Base-by-base conservation (phyloP, 148 eudicot species). In the Dianthus caryophyllus region DNA sequence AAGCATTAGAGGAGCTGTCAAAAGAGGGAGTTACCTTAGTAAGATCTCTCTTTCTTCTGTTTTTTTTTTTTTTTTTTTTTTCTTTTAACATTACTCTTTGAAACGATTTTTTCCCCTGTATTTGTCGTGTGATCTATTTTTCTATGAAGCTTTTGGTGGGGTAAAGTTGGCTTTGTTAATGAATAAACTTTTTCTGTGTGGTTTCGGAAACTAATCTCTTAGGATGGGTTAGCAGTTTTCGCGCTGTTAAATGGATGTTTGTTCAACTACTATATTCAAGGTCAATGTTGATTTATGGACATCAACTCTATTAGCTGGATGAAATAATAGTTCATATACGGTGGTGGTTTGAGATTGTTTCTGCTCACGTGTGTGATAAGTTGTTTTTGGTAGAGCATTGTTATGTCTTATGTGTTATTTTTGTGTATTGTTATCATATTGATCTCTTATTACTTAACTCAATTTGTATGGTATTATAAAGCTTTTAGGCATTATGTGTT, bases 21-120 rank as follows among this genome's bases (percentile, higher is more conserved):
- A 94, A 88, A 75, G 98, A 94, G 78, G 98, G 98, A 64, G 97
- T 94, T 63, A 90, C 98, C 60, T 81, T 94, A 79, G 98, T 94
- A 81, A 75, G 88, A 33, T 33, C 7, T 33, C 38, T 33, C 7
- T 33, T 33, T 33, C 7, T 7, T 33, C 38, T 3, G 3, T 7
- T 33, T 33, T 33, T 7, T 33, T 33, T 33, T 33, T 33, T 41
- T 65, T 49, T 66, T 66, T 39, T 56, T 26, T 14, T 16, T 27
- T 20, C 25, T 48, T 60, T 61, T 33, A 33, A 36, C n/a, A n/a
- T n/a, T n/a, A n/a, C 38, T 49, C 44, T 64, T 30, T 13, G 5
- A 58, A 51, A 33, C 24, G 31, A 56, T 64, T 0, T 56, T 33
- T 33, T 29, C 16, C 46, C 5, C 52, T 9, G 22, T 43, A 2